phyloP scores from a whole-genome alignment of 2,329 filamentous ascomycete genomes.

The Ceratocystis ficicola region DNA sequence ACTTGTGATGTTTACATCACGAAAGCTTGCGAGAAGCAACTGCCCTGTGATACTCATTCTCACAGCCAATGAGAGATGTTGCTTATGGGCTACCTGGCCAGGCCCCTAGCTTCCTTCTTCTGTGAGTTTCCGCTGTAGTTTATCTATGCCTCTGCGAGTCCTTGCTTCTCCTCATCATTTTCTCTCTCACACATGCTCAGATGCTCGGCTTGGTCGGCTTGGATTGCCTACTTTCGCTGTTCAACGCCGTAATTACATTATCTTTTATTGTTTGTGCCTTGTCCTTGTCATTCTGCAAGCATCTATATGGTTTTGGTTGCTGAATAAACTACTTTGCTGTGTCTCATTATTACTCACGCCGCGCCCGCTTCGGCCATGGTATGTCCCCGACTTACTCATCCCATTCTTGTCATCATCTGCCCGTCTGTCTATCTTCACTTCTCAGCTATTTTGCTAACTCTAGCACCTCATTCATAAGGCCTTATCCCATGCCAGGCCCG shows the following conservation, averaged over 20 bases:
- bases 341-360: not conserved
- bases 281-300: not conserved
- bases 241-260: not conserved
- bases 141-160: not conserved
- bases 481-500: not conserved
- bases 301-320: not conserved
- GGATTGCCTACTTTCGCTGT: not conserved
- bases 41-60: not conserved
- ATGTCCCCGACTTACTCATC: not conserved
- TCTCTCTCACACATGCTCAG: not conserved
- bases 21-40: not conserved
- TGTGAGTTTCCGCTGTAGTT: not conserved
- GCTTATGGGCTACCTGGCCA: not conserved
- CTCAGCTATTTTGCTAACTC: not conserved
- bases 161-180: not conserved
- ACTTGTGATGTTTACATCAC: not conserved
- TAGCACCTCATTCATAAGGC: not conserved
- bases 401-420: not conserved
- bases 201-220: not conserved
- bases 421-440: not conserved
- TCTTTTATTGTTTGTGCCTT: not conserved
- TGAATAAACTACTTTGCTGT: not conserved
- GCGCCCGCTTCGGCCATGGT: slow-evolving; percentile 4
- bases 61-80: not conserved
- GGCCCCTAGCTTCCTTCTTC: not conserved